These are phyloP conservation scores for Monosporascus sp. DNA, from an alignment of 2,329 filamentous ascomycete species.

Conservation along the genomic window DNA sequence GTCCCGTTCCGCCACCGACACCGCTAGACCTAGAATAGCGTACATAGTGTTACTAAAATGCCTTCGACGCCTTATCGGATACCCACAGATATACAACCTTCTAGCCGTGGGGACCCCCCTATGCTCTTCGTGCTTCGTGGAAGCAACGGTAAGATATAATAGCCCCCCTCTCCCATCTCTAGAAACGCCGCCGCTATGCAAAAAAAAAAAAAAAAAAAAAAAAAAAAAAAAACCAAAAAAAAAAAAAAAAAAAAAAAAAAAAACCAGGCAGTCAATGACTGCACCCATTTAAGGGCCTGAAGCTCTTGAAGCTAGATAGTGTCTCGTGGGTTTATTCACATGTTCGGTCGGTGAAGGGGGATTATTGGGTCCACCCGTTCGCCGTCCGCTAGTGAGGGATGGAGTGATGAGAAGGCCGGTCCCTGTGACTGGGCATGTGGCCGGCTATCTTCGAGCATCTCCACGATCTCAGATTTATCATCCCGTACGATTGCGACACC, in stretches of 20 bases:
- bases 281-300: too few relatives aligned
- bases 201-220: not conserved
- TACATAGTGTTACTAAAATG: too few relatives aligned
- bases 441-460: not conserved
- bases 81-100: not conserved
- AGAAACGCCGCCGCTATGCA: not conserved
- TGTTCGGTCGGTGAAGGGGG: conserved; percentile 20
- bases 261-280: not conserved
- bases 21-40: too few relatives aligned
- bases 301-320: not conserved
- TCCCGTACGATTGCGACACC: not conserved
- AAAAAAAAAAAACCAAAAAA: not conserved
- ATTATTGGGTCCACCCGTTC: conserved; percentile 22
- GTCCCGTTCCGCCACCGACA: too few relatives aligned
- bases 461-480: not conserved
- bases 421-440: not conserved
- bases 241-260: not conserved
- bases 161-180: not conserved
- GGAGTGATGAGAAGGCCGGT: conserved; percentile 35
- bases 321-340: not conserved
- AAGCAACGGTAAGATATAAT: not conserved
- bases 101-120: not conserved
- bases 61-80: not conserved
- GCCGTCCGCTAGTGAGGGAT: conserved; percentile 39
- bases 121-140: not conserved